Conservation (phyloP, 2,329 filamentous ascomycete genomes). For the Cladophialophora bantiana region DNA sequence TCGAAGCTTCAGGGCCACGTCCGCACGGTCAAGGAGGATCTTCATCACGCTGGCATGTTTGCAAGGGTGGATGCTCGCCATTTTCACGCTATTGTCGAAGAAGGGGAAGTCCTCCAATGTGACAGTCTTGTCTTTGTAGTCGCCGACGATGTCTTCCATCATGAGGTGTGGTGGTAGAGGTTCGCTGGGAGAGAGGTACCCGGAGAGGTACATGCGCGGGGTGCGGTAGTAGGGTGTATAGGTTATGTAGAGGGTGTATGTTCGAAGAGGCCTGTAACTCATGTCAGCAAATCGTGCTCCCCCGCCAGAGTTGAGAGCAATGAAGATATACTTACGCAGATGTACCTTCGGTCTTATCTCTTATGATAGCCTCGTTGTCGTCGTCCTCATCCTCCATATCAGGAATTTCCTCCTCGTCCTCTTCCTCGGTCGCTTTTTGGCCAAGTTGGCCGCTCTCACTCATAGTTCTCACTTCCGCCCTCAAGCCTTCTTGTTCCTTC, state of each 20-base stretch:
- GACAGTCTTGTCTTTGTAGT: conserved; percentile 98
- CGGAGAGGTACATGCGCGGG: conserved; percentile 91
- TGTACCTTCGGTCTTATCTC: conserved; percentile 67
- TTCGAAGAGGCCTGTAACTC: conserved; percentile 73
- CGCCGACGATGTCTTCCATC: conserved; percentile 96
- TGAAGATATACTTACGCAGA: conserved; percentile 58
- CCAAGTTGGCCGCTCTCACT: conserved; percentile 88
- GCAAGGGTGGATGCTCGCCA: conserved; percentile 96
- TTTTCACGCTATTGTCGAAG: conserved; percentile 89
- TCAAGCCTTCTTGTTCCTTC: conserved; percentile 72
- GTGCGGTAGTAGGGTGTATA: conserved; percentile 97
- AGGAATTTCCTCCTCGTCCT: conserved; percentile 83
- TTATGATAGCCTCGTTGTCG: conserved; percentile 92
- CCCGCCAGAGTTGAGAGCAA: conserved; percentile 7
- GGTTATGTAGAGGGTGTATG: conserved; percentile 98
- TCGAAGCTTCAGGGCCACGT: conserved; percentile 87
- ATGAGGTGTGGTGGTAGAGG: conserved; percentile 82
- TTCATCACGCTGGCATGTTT: conserved; percentile 99
- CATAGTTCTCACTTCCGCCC: conserved; percentile 82
- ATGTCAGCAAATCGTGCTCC: conserved; percentile 16
- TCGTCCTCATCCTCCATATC: conserved; percentile 99
- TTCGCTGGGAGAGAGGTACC: conserved; percentile 79
- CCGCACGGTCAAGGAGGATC: conserved; percentile 90
- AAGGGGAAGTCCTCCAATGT: conserved; percentile 98
- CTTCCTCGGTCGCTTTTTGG: conserved; percentile 70